Conservation (phyloP, 176 grass and related monocot genomes). For the Otatea glauca region DNA sequence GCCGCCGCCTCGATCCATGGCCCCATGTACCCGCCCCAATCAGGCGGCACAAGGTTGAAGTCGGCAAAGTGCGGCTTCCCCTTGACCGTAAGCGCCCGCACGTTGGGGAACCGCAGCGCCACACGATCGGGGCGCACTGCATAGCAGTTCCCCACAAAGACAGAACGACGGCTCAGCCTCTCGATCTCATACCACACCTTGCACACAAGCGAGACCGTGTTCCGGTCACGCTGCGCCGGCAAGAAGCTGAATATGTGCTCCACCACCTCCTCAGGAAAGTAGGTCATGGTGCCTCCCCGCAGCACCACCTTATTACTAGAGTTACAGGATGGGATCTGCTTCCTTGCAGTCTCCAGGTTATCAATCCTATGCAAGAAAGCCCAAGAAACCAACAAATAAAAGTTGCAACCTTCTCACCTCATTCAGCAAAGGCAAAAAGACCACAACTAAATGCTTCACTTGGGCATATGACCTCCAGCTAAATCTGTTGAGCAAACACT, state of each 20-base stretch:
- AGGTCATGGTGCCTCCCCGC: constrained; percentile 59
- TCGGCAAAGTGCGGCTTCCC: constrained; percentile 86
- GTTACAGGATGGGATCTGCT: constrained; percentile 32
- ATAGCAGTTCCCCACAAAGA: constrained; percentile 90
- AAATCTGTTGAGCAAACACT: constrained; percentile 8
- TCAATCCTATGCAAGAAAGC: neutral
- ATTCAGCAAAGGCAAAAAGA: neutral
- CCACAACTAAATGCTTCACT: neutral
- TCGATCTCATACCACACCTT: constrained; percentile 80
- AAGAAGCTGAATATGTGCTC: constrained; percentile 92
- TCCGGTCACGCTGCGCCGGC: constrained; percentile 60
- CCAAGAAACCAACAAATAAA: neutral
- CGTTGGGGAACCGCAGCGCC: constrained; percentile 53
- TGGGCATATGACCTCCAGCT: neutral
- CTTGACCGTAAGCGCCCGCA: constrained; percentile 61
- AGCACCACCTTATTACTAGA: constrained; percentile 36
- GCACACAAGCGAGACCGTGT: constrained; percentile 74
- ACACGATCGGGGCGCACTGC: constrained; percentile 50
- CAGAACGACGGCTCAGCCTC: constrained; percentile 57
- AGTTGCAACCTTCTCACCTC: constrained; percentile 12
- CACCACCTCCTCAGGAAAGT: constrained; percentile 90
- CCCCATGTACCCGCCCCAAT: constrained; percentile 64
- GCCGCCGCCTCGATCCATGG: constrained; percentile 69
- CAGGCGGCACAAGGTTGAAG: constrained; percentile 77
- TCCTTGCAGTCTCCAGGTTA: constrained; percentile 12